Percentiles rank a stretch among this genome's conserved stretches.
phyloP scores from a whole-genome alignment of 2,329 filamentous ascomycete genomes.

The Myriosclerotinia duriaeana region DNA sequence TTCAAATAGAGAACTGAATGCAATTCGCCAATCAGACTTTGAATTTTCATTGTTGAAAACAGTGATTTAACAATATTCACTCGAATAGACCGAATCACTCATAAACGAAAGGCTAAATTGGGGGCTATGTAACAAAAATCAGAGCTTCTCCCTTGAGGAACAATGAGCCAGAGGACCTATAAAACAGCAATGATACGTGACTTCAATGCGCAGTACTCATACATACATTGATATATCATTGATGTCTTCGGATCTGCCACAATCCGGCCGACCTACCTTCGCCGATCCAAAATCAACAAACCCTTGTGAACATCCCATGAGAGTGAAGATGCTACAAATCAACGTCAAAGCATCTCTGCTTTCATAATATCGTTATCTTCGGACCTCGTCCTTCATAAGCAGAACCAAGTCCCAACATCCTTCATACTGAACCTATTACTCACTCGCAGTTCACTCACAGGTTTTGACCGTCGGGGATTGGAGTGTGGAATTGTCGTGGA shows the following conservation, averaged over 20 bases:
- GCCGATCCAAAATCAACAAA: background rate
- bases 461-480: background rate
- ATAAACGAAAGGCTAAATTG: background rate
- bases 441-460: background rate
- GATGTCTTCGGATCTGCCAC: background rate
- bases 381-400: background rate
- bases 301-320: background rate
- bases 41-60: background rate
- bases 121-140: background rate
- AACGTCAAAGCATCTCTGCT: background rate
- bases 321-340: background rate
- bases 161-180: background rate
- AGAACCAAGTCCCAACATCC: background rate
- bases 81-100: background rate
- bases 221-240: background rate
- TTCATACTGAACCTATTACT: background rate
- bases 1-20: background rate
- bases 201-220: background rate
- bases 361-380: background rate
- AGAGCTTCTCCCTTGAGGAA: background rate
- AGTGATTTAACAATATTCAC: background rate
- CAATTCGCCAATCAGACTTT: background rate
- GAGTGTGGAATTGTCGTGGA: background rate
- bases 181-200: background rate
- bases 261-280: background rate